Base-by-base conservation (phyloP, 805 yeast genomes). In the Saccharomycopsis oosterbeekiorum region DNA sequence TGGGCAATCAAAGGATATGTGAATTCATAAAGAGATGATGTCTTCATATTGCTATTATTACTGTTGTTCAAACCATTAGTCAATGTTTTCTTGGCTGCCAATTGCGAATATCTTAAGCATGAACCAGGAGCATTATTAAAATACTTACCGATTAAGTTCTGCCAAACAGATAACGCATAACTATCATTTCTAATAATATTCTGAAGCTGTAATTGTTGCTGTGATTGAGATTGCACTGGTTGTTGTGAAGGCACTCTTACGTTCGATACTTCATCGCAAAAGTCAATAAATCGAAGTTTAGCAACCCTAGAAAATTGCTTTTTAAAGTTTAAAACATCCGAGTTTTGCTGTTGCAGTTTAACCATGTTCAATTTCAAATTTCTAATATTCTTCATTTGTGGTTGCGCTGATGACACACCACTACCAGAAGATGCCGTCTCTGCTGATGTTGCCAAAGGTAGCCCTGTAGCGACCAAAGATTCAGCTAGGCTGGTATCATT, bases 271-370 rank as follows among this genome's bases (percentile, higher is more conserved):
- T 58, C 58, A 9, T 62, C 57, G 17, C 60, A 60, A 36, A 62
- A 62, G 17, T 42, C 58, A 11, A 62, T 15, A 10, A 62, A 36
- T 29, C 60, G 47, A 24, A 60, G 34, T 43, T 62, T 60, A 2
- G 65, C 59, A 1, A 59, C 34, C 21, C 60, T 62, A 9, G 63
- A 55, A 29, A 62, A 59, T 14, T 51, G 60, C 47, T 57, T 56
- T 21, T 54, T 40, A 37, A 62, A 57, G 3, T 42, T 26, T 26
- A 59, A 26, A 11, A 56, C 3, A 58, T 36, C 47, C 2, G 56
- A 39, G 37, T 39, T 37, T 34, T 29, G 41, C 19, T 14, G 42
- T 9, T 47, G 53, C 14, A 21, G 53, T 21, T 34, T 47, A 21
- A 17, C 34, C 29, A 47, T 47, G 12, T 47, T 47, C 24, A 47